A percentile compares a stretch with the other conserved stretches of the same genome.
Evolutionary conservation across 345 rosid genomes (phyloP).

Genomic region (Citrus glauca): DNA sequence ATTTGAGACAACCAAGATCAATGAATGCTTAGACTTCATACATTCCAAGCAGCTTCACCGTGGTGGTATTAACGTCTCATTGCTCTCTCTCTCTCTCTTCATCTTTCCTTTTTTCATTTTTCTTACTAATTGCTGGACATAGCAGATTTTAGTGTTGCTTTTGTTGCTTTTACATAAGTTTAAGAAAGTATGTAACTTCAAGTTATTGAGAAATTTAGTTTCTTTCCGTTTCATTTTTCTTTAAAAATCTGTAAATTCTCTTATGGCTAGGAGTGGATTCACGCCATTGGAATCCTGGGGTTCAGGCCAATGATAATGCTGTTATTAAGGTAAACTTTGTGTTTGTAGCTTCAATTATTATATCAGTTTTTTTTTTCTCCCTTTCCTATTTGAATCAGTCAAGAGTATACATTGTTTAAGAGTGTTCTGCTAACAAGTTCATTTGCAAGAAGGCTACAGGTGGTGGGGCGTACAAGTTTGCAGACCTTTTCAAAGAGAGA

Average conservation of each 20-base stretch:
- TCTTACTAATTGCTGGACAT: background rate
- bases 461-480: constrained; percentile 92
- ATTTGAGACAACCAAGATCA: constrained; percentile 87
- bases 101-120: constrained; percentile 11
- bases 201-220: constrained; percentile 5
- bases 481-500: constrained; percentile 91
- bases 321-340: constrained; percentile 51
- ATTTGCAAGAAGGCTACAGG: constrained; percentile 88
- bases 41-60: constrained; percentile 91
- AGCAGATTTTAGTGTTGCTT: background rate
- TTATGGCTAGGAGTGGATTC: constrained; percentile 45
- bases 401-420: background rate
- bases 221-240: background rate
- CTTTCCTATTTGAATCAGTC: background rate
- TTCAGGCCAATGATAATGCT: constrained; percentile 31
- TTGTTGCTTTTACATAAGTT: background rate
- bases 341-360: background rate
- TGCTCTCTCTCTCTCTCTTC: background rate
- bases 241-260: background rate
- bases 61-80: constrained; percentile 41
- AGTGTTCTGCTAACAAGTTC: constrained; percentile 24
- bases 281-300: constrained; percentile 39
- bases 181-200: background rate
- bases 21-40: constrained; percentile 91
- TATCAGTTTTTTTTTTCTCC: too few species aligned